Evolutionary conservation across 2,329 filamentous ascomycete genomes (phyloP).

Genomic region (Cladosporium halotolerans): DNA sequence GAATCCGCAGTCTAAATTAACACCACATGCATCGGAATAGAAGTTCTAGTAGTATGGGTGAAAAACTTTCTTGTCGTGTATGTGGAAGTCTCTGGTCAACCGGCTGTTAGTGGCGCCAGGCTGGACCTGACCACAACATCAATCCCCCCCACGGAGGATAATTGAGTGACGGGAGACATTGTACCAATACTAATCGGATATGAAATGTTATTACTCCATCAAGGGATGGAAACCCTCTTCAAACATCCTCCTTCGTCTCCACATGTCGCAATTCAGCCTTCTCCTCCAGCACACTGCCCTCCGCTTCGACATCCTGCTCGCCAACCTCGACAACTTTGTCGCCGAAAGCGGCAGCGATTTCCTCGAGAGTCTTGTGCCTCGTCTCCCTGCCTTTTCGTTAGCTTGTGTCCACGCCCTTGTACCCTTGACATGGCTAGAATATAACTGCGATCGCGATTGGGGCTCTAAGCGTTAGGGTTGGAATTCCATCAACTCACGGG

Average conservation of each 20-base stretch:
- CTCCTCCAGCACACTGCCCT: conserved; percentile 19
- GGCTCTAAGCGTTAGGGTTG: conserved; percentile 4
- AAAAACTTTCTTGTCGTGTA: no score
- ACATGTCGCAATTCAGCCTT: conserved; percentile 13
- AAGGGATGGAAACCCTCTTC: background rate
- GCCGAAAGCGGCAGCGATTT: conserved; percentile 29
- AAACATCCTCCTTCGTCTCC: conserved; percentile 7
- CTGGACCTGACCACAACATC: no score
- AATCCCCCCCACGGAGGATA: no score
- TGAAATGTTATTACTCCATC: background rate
- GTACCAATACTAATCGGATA: background rate
- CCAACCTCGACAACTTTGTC: conserved; percentile 27
- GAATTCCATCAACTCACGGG: conserved; percentile 33
- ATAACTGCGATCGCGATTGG: background rate
- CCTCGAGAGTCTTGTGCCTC: conserved; percentile 26
- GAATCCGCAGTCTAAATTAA: no score
- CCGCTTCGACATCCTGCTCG: conserved; percentile 20
- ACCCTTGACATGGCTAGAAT: no score
- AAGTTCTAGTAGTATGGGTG: no score
- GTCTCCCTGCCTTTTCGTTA: conserved; percentile 18
- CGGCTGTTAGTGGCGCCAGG: no score
- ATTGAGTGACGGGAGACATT: background rate
- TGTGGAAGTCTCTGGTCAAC: no score
- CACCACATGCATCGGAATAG: no score
- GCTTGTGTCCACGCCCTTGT: background rate